A percentile compares a stretch with the other conserved stretches of the same genome.
phyloP scores from a whole-genome alignment of 2,329 filamentous ascomycete species.

The Trichophyton mentagrophytes region DNA sequence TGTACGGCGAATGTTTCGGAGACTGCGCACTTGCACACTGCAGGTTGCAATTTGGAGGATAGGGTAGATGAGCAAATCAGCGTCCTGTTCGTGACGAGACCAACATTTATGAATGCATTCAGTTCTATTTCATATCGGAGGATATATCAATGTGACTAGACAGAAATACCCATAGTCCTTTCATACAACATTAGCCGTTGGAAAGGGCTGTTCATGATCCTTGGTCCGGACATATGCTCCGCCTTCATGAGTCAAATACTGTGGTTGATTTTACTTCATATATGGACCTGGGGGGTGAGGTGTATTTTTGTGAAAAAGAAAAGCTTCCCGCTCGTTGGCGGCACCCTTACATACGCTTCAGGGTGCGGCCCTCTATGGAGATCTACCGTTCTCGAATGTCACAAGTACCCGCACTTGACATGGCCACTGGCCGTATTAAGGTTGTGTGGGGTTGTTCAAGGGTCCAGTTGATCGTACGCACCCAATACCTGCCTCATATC shows the following conservation, averaged over 20 bases:
- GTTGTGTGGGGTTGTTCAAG: slow-evolving; percentile 2
- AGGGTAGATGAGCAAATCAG: slow-evolving; percentile 4
- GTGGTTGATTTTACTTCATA: neutral
- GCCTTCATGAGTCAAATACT: neutral
- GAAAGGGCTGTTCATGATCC: neutral
- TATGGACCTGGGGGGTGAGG: neutral
- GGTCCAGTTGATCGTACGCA: neutral
- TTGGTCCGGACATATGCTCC: neutral
- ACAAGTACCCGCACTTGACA: slow-evolving; percentile 1
- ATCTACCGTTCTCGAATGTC: slow-evolving; percentile 6
- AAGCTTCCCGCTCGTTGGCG: neutral
- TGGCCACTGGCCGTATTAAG: neutral
- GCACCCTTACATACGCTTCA: neutral
- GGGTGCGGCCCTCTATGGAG: neutral
- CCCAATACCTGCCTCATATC: slow-evolving; percentile 1
- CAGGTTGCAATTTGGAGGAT: slow-evolving; percentile 2
- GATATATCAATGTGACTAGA: slow-evolving; percentile 1
- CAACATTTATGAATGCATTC: neutral
- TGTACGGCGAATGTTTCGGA: slow-evolving; percentile 3
- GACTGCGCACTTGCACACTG: slow-evolving; percentile 2
- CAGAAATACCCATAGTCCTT: neutral
- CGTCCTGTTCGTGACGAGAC: neutral
- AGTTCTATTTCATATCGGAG: neutral
- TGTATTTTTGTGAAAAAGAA: neutral
- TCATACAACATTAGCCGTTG: neutral